Evolutionary conservation across 768 basidiomycete genomes (phyloP).

Genomic region (Phlegmacium glaucopus): DNA sequence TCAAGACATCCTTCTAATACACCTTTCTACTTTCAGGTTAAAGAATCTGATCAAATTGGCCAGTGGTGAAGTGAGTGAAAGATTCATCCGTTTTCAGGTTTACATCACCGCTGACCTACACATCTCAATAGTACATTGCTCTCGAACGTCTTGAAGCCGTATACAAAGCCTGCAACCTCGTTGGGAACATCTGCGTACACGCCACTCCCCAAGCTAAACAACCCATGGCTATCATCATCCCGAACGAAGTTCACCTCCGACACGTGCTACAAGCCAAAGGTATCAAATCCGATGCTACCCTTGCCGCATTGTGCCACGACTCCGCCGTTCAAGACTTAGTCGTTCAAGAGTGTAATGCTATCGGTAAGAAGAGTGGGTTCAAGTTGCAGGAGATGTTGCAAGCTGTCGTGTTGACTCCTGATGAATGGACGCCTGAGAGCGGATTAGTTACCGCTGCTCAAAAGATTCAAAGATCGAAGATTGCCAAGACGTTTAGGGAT

Average conservation of each 20-base stretch:
- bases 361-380: slow-evolving; percentile 85
- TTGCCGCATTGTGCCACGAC: slow-evolving; percentile 56
- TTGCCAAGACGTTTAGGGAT: slow-evolving; percentile 30
- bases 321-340: slow-evolving; percentile 55
- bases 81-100: background rate
- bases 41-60: slow-evolving; percentile 91
- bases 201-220: slow-evolving; percentile 73
- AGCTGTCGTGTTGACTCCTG: slow-evolving; percentile 71
- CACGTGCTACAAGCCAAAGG: slow-evolving; percentile 38
- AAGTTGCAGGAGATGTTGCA: slow-evolving; percentile 76
- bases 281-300: slow-evolving; percentile 35
- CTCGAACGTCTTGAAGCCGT: slow-evolving; percentile 84
- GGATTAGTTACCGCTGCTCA: slow-evolving; percentile 70
- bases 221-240: slow-evolving; percentile 84
- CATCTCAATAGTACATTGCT: slow-evolving; percentile 68
- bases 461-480: slow-evolving; percentile 34
- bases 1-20: background rate
- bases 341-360: slow-evolving; percentile 70
- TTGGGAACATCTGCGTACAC: slow-evolving; percentile 81
- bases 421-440: slow-evolving; percentile 91
- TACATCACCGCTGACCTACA: slow-evolving; percentile 2
- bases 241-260: slow-evolving; percentile 77
- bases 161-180: slow-evolving; percentile 81
- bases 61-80: slow-evolving; percentile 61
- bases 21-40: slow-evolving; percentile 37